phyloP scores from a whole-genome alignment of 2,329 filamentous ascomycete species.

The Ascocoryne sarcoides region DNA sequence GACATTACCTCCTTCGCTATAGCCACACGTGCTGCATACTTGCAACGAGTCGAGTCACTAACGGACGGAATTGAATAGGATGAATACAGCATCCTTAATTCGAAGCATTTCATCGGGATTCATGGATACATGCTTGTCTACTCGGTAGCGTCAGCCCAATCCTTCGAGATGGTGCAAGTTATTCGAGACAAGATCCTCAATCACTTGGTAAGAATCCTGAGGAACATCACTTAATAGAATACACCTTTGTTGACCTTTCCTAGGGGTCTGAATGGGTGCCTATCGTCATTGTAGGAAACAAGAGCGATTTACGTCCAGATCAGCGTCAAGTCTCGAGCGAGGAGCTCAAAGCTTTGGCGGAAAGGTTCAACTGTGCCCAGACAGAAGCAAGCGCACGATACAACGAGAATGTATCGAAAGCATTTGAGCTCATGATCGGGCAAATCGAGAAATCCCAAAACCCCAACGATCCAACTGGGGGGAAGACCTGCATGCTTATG shows the following conservation, averaged over 20 bases:
- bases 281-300: constrained; percentile 93
- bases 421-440: constrained; percentile 87
- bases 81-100: constrained; percentile 97
- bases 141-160: constrained; percentile 87
- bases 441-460: constrained; percentile 95
- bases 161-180: constrained; percentile 94
- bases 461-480: constrained; percentile 71
- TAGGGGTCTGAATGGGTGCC: constrained; percentile 89
- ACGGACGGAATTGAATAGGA: constrained; percentile 47
- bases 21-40: constrained; percentile 7
- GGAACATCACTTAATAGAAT: too few species aligned
- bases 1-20: constrained; percentile 19
- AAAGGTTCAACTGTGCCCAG: constrained; percentile 86
- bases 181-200: constrained; percentile 97
- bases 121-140: constrained; percentile 99
- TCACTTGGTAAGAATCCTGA: constrained; percentile 77
- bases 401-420: constrained; percentile 86
- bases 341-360: constrained; percentile 74
- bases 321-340: constrained; percentile 84
- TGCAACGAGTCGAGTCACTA: constrained; percentile 6
- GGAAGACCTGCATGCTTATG: constrained; percentile 81
- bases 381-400: constrained; percentile 91
- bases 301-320: constrained; percentile 85
- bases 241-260: constrained; percentile 1
- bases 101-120: constrained; percentile 97